Evolutionary conservation across 352 stramenopile species (phyloP), one percentile per base, ranked within the genome.

Genomic region (Blastocystis sp.): DNA sequence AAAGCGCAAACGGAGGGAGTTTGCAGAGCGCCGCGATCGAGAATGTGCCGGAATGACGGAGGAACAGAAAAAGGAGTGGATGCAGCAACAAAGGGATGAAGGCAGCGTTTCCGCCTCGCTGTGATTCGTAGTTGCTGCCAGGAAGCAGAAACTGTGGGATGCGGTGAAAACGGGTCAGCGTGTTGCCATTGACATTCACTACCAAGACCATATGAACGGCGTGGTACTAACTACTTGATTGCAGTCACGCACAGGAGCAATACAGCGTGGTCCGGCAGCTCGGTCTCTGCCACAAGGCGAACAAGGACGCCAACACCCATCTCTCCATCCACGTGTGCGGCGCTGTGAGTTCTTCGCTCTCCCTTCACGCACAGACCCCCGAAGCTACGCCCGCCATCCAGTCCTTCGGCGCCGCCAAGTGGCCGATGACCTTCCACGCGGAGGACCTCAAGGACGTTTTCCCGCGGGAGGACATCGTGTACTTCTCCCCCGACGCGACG

Each of bases 401-500:
- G 11, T 19, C 67, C 38, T 38, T 60, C 5, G 67, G 67, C 21
- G 67, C 40, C 4, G 41, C 43, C 21, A 77, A 77, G n/a, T 77
- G 67, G 67, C 67, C 67, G 38, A 77, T 77, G 67, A 77, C 67
- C 10, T 77, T 77, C 38, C 67, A 77, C 28, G 21, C 17, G n/a
- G 67, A 77, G 43, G 41, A 62, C 38, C 5, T 77, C 34, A 59
- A 77, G 28, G 38, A 77, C 41, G 67, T 77, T 28, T 77, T 77
- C 52, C 52, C 71, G 1, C n/a, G 76, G n/a, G 23, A 91, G 2
- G 65, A 93, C 52, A 82, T 95, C 41, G 87, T 96, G 10, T 94
- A 95, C 69, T 81, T 96, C 17, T 95, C 92, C 0, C 93, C 93
- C 2, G 93, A 96, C 70, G 92, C 93, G n/a, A 84, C 91, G 0